Evolutionary conservation across 2,329 filamentous ascomycete genomes (phyloP).

Genomic region (Diaporthe ilicicola): DNA sequence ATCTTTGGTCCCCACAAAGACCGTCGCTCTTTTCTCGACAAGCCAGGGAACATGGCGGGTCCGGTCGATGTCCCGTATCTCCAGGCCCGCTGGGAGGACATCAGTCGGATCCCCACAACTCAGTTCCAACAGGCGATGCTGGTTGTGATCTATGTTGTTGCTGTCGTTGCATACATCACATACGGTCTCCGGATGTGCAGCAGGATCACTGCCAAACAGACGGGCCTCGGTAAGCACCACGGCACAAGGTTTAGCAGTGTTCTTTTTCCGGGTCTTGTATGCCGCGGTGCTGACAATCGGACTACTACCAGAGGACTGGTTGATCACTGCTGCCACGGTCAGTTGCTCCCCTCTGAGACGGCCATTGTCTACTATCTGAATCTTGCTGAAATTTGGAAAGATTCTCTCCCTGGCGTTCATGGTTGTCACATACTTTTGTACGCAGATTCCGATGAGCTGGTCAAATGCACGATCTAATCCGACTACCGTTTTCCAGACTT

Average conservation of each 20-base stretch:
- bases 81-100: neutral
- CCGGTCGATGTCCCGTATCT: neutral
- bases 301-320: neutral
- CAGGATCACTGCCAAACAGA: neutral
- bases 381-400: neutral
- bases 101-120: neutral
- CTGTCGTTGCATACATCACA: neutral
- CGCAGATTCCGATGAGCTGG: neutral
- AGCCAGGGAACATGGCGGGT: neutral
- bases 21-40: no score
- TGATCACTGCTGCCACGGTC: conserved; percentile 3
- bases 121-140: neutral
- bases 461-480: neutral
- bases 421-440: neutral
- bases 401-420: neutral
- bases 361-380: accelerated
- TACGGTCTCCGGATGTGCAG: conserved; percentile 10
- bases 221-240: neutral
- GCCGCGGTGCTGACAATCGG: neutral
- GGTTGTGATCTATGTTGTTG: neutral
- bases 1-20: neutral
- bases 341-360: neutral
- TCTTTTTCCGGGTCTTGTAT: no score
- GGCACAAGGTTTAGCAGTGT: accelerated
- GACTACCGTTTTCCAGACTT: neutral